Base-by-base conservation (phyloP, 306 rosid genomes). In the Luffa aegyptiaca region DNA sequence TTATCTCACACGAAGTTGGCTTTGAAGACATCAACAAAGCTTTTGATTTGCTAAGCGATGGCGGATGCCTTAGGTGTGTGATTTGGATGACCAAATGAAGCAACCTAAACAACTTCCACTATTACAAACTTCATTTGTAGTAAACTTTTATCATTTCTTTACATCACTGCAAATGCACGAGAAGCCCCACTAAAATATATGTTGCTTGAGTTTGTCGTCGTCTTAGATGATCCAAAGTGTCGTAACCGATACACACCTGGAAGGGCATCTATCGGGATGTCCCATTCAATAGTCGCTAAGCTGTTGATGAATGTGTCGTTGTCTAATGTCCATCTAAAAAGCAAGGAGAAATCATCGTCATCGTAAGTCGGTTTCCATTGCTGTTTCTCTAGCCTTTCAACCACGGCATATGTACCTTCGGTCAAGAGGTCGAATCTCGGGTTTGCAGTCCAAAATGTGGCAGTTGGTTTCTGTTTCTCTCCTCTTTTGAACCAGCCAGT, bases 21-120 rank as follows among this genome's bases (percentile, higher is more conserved):
- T 92, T 94, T 69, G 84, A 92, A 63, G 96, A 94, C 81, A 94
- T 90, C 85, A 94, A 92, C 57, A 84, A 84, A 82, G 98, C 98
- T 78, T 94, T 94, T 74, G 87, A 87, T 84, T 85, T 92, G 61
- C 87, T 94, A 33, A 56, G 77, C 59, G 83, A 86, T 82, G 97
- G 97, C 18, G 31, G 55, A 75, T 75, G 79, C 79, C 64, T 51
- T 6, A 55, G 79, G 17, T 53, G 65, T 56, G 17, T 75, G 46
- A 37, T 75, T 3, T 52, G 79, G 65, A 82, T 78, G 85, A 49
- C 36, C 61, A 78, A 78, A 78, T 69, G 52, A 74, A 37, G 26
- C 66, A 59, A 49, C 31, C 53, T 69, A 8, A 55, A 6, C 76
- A n/a, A 37, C 56, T 51, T 74, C 26, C 42, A 18, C 7, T 68